These are phyloP conservation scores for Mucuna pruriens DNA, from an alignment of 306 rosid species.

Conservation along the genomic window DNA sequence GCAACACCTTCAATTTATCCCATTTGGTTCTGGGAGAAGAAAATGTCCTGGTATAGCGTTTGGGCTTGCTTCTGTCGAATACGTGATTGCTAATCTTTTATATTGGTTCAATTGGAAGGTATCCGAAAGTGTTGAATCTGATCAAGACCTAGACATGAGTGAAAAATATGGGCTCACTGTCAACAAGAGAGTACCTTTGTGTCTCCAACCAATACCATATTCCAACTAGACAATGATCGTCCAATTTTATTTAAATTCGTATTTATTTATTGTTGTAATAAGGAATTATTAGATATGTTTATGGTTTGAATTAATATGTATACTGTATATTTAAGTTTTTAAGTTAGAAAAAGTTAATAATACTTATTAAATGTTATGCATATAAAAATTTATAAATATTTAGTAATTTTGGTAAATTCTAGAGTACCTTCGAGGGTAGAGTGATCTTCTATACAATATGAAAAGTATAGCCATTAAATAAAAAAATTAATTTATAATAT, in stretches of 20 bases:
- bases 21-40: constrained; percentile 41
- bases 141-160: constrained; percentile 44
- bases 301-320: too few relatives aligned
- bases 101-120: constrained; percentile 48
- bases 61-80: constrained; percentile 26
- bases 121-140: background rate
- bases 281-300: too few relatives aligned
- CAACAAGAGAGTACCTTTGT: constrained; percentile 45
- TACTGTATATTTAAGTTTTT: too few relatives aligned
- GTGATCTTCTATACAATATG: too few relatives aligned
- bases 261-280: background rate
- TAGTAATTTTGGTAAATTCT: too few relatives aligned
- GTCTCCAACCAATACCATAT: constrained; percentile 13
- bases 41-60: constrained; percentile 35
- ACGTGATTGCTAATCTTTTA: constrained; percentile 44
- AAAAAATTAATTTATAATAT: too few relatives aligned
- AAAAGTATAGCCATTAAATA: too few relatives aligned
- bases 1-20: constrained; percentile 15
- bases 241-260: background rate
- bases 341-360: too few relatives aligned
- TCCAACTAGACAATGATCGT: background rate
- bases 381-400: too few relatives aligned
- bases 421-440: too few relatives aligned
- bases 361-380: too few relatives aligned
- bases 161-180: constrained; percentile 43